Percentiles rank a stretch among this genome's conserved stretches.
phyloP scores from a whole-genome alignment of 257 asterid genomes.

The Solanum habrochaites region DNA sequence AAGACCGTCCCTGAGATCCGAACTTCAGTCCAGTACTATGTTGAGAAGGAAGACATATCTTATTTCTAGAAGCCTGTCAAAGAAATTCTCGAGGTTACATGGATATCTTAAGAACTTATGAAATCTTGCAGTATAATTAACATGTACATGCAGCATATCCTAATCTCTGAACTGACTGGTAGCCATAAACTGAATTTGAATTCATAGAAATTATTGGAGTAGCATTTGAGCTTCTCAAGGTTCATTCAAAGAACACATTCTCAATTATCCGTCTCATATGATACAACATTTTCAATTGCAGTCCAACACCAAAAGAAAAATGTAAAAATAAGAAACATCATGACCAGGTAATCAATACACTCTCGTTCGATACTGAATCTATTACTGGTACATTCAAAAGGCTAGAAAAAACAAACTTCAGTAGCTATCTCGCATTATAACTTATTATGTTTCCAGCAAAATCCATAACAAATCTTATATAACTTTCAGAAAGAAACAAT shows the following conservation, averaged over 20 bases:
- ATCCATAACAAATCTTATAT: not conserved
- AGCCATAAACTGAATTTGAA: not conserved
- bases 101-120: not conserved
- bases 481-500: not conserved
- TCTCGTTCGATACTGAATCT: not conserved
- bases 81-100: not conserved
- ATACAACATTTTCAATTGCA: not conserved
- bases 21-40: not conserved
- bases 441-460: not conserved
- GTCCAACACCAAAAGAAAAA: not conserved
- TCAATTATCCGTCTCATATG: not conserved
- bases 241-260: not conserved
- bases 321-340: not conserved
- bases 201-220: not conserved
- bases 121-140: not conserved
- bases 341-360: not conserved
- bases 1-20: not conserved
- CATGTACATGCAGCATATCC: not conserved
- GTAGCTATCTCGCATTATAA: not conserved
- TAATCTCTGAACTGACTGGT: not conserved
- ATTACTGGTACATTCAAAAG: not conserved
- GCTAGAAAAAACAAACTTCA: not conserved
- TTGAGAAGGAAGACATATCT: slow-evolving; percentile 1
- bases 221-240: not conserved
- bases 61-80: slow-evolving; percentile 2